Percentiles rank a stretch among this genome's conserved stretches.
These are phyloP conservation scores for Vararia minispora DNA, from an alignment of 768 basidiomycete genomes.

Conservation along the genomic window DNA sequence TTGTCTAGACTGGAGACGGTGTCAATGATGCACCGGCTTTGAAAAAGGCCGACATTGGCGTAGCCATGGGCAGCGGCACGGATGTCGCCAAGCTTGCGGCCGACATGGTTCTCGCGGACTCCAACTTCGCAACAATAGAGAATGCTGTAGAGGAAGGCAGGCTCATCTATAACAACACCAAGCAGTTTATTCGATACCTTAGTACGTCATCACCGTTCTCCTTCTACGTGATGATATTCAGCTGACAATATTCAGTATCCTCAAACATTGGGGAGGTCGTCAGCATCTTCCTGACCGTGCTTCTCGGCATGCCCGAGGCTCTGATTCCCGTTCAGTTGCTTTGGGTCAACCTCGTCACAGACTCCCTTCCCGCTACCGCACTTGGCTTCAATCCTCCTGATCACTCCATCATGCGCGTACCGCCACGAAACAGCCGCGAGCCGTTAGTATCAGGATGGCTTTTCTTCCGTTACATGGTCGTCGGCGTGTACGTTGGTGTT, in stretches of 20 bases:
- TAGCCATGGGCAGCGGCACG: conserved; percentile 98
- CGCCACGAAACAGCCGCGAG: conserved; percentile 83
- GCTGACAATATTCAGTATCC: conserved; percentile 42
- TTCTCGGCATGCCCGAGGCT: conserved; percentile 99
- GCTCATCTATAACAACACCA: conserved; percentile 98
- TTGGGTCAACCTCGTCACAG: conserved; percentile 97
- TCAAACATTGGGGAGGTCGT: conserved; percentile 98
- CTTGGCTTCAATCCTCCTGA: conserved; percentile 97
- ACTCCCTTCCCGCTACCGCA: conserved; percentile 92
- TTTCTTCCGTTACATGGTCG: conserved; percentile 91
- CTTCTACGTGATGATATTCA: conserved; percentile 7
- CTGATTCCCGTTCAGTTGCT: conserved; percentile 95
- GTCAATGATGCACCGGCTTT: conserved; percentile 97
- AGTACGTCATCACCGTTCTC: conserved; percentile 38
- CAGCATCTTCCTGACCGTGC: conserved; percentile 92
- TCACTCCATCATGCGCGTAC: conserved; percentile 92
- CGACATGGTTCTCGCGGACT: conserved; percentile 96
- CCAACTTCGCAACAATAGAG: conserved; percentile 97
- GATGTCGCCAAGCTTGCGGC: conserved; percentile 97
- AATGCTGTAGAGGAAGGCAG: conserved; percentile 94
- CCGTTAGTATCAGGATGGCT: conserved; percentile 89
- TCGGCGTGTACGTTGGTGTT: conserved; percentile 88
- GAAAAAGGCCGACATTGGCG: conserved; percentile 95
- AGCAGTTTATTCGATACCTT: conserved; percentile 98
- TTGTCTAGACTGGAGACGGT: conserved; percentile 78